Evolutionary conservation across 2,329 filamentous ascomycete species (phyloP).

Genomic region (Daldinia sp.): DNA sequence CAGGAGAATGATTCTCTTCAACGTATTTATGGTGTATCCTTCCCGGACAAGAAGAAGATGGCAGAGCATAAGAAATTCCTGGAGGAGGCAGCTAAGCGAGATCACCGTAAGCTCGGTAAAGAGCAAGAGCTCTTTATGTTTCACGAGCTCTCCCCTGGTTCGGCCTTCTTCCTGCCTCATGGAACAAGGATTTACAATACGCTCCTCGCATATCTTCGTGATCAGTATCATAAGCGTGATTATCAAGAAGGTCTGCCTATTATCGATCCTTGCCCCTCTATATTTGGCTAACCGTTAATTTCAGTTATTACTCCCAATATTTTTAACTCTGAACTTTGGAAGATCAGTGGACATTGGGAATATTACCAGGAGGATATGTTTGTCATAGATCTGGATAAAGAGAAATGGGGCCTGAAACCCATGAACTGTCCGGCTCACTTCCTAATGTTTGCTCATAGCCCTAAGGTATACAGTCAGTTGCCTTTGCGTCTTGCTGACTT

Average conservation of each 20-base stretch:
- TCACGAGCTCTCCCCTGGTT: slow-evolving; percentile 91
- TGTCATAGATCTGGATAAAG: slow-evolving; percentile 67
- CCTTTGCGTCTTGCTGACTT: slow-evolving; percentile 90
- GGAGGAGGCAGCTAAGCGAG: slow-evolving; percentile 97
- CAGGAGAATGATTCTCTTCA: slow-evolving; percentile 94
- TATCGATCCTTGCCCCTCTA: not conserved
- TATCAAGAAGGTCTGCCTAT: slow-evolving; percentile 75
- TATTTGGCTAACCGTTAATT: slow-evolving; percentile 3
- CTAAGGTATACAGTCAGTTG: slow-evolving; percentile 79
- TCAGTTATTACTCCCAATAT: slow-evolving; percentile 94
- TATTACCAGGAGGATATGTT: slow-evolving; percentile 97
- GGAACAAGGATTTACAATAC: slow-evolving; percentile 95
- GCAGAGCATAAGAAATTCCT: slow-evolving; percentile 94
- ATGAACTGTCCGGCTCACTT: slow-evolving; percentile 96
- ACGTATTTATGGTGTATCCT: slow-evolving; percentile 95
- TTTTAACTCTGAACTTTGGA: slow-evolving; percentile 94
- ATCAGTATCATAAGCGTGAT: slow-evolving; percentile 91
- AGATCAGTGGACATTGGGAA: slow-evolving; percentile 93
- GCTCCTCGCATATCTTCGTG: slow-evolving; percentile 81
- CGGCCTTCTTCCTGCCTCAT: slow-evolving; percentile 91
- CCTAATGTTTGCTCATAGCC: slow-evolving; percentile 80
- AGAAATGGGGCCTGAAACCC: slow-evolving; percentile 85
- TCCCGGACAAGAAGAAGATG: slow-evolving; percentile 94
- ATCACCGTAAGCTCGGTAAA: slow-evolving; percentile 92
- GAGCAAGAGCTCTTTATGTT: slow-evolving; percentile 99